phyloP scores from a whole-genome alignment of 1,139 yeast species.

The Nematodospora anomalae region DNA sequence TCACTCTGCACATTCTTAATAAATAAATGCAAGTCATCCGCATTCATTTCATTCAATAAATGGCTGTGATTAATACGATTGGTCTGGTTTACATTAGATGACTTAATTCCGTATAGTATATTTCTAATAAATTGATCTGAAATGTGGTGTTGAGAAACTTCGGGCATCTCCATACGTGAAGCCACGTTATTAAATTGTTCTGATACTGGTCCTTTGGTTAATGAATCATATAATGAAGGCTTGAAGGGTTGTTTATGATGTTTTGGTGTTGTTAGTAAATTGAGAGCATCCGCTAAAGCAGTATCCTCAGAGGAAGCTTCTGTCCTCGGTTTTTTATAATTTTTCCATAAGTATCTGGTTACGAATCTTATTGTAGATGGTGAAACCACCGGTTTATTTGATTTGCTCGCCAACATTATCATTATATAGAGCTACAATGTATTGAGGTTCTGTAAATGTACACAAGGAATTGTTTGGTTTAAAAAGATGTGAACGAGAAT shows the following conservation, averaged over 20 bases:
- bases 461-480: too few relatives aligned
- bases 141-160: conserved; percentile 3
- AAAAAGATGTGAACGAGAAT: too few relatives aligned
- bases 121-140: conserved; percentile 20
- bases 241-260: conserved; percentile 30
- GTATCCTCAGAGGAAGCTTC: conserved; percentile 20
- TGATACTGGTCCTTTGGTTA: conserved; percentile 32
- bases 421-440: conserved; percentile 1
- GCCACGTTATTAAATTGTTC: conserved; percentile 24
- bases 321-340: conserved; percentile 1
- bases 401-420: conserved; percentile 3
- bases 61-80: conserved; percentile 11
- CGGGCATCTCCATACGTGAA: conserved; percentile 1
- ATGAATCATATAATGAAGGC: conserved; percentile 38
- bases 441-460: too few relatives aligned
- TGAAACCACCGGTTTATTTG: conserved; percentile 2
- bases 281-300: conserved; percentile 40
- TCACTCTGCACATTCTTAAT: conserved; percentile 26
- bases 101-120: conserved; percentile 23
- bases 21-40: conserved; percentile 22
- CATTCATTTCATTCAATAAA: conserved; percentile 18
- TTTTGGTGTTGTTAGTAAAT: conserved; percentile 24
- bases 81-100: conserved; percentile 16
- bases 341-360: conserved; percentile 12
- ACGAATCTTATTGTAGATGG: conserved; percentile 8